These are phyloP conservation scores for Canna indica DNA, from an alignment of 176 grass and related monocot genomes.

Conservation along the genomic window DNA sequence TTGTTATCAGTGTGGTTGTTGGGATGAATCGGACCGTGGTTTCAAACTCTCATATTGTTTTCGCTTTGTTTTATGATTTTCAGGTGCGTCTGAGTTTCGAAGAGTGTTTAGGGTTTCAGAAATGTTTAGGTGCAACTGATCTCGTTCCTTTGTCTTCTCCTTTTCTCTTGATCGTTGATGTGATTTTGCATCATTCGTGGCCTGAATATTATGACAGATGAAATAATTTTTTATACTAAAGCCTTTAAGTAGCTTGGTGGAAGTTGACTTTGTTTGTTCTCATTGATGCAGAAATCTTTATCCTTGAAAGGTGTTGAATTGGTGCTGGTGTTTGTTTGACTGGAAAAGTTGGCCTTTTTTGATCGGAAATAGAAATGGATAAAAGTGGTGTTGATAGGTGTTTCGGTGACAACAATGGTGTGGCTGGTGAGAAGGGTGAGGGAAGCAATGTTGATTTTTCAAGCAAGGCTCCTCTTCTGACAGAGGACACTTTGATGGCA, in stretches of 20 bases:
- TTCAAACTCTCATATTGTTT: not conserved
- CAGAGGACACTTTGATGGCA: constrained; percentile 30
- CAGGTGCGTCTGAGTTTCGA: not conserved
- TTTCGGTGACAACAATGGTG: too few relatives aligned
- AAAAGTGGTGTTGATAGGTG: too few relatives aligned
- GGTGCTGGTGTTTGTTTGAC: not conserved
- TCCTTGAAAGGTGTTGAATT: not conserved
- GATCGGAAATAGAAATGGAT: constrained; percentile 48
- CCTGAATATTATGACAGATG: not conserved
- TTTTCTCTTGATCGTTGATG: not conserved
- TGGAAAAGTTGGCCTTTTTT: not conserved
- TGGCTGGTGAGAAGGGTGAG: constrained; percentile 25
- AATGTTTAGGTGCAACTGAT: too few relatives aligned
- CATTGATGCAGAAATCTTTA: not conserved
- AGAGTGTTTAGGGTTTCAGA: not conserved
- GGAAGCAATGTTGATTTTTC: constrained; percentile 38
- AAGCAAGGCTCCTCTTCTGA: constrained; percentile 33
- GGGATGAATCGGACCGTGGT: constrained; percentile 3
- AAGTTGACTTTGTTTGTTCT: not conserved
- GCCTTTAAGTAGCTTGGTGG: not conserved
- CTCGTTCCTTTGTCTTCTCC: not conserved
- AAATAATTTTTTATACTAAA: not conserved
- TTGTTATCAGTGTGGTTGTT: not conserved
- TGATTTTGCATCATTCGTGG: not conserved
- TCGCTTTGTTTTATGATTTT: not conserved